Evolutionary conservation across 129 eudicot genomes (phyloP), one percentile per base, ranked within the genome.

Genomic region (Dittrichia graveolens): DNA sequence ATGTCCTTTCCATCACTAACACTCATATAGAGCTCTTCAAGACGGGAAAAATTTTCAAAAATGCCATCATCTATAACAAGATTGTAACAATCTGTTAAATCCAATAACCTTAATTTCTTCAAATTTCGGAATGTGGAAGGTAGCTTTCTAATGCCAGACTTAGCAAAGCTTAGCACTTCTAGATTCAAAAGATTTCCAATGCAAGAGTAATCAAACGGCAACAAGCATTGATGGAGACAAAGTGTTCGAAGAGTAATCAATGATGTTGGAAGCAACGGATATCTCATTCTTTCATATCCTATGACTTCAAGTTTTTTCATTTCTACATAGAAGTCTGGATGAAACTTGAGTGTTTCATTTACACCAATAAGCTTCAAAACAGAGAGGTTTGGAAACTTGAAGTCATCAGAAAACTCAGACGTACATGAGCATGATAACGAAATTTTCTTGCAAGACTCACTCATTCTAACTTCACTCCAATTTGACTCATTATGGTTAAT

Each of bases 101-200:
- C 66, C 4, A 60, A 18, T 60, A 60, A 24, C 45, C 41, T 60
- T 11, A 60, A 45, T 16, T 60, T 38, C 19, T 38, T 60, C 19
- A 60, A 38, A 60, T 60, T 58, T 60, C 66, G 14, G 12, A 60
- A 11, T 60, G 16, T 37, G 19, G 19, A 37, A 35, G 66, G 66
- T 11, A 60, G 13, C 19, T 40, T 35, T 13, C 38, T 15, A 13
- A 60, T 38, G 18, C 24, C 24, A 11, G 18, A 60, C 37, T 60
- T 60, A 60, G 66, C 66, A 60, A 60, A 37, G 46, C 66, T 60
- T 0, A 60, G 66, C 24, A 60, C 66, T 13, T 60, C 66, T 8
- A 60, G 24, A 38, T 38, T 60, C 45, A 12, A 10, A 39, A 60
- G 66, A 35, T 38, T 38, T 3, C 66, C 66, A 6, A 60, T 60